Conservation (phyloP, 768 basidiomycete species). For the Mycena vitilis region DNA sequence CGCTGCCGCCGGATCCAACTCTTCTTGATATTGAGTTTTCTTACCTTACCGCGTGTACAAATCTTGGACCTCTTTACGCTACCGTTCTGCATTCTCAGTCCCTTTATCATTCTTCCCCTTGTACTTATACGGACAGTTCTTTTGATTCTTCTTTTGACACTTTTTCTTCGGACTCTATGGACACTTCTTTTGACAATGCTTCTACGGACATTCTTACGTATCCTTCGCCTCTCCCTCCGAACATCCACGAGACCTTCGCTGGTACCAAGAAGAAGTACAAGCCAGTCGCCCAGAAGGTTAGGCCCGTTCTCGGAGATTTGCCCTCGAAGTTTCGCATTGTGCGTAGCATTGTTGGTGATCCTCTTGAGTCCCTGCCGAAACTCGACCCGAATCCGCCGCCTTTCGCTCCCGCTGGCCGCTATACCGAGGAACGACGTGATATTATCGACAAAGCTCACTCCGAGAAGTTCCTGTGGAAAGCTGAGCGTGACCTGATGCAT, state of each 20-base stretch:
- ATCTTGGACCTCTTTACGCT: neutral
- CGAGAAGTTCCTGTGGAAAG: conserved; percentile 33
- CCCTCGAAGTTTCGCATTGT: conserved; percentile 38
- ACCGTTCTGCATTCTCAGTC: conserved; percentile 14
- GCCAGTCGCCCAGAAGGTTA: conserved; percentile 35
- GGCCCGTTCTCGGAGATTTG: conserved; percentile 30
- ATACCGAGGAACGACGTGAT: conserved; percentile 26
- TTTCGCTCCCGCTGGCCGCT: conserved; percentile 28
- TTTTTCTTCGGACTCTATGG: neutral
- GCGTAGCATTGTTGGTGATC: conserved; percentile 33
- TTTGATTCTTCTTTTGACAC: neutral
- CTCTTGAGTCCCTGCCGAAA: conserved; percentile 22
- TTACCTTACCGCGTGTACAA: conserved; percentile 15
- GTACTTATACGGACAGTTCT: conserved; percentile 7
- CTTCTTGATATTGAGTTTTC: neutral
- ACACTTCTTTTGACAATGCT: neutral
- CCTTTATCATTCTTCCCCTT: conserved; percentile 7
- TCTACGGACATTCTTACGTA: neutral
- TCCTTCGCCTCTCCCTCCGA: conserved; percentile 4
- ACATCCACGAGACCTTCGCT: neutral
- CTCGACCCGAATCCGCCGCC: conserved; percentile 27
- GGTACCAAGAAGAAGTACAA: conserved; percentile 40
- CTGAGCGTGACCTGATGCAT: conserved; percentile 29
- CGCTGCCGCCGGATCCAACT: conserved; percentile 7
- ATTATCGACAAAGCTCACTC: conserved; percentile 19